A percentile compares a stretch with the other conserved stretches of the same genome.
Evolutionary conservation across 2,329 filamentous ascomycete species (phyloP).

Genomic region (Leptographium radiaticola): DNA sequence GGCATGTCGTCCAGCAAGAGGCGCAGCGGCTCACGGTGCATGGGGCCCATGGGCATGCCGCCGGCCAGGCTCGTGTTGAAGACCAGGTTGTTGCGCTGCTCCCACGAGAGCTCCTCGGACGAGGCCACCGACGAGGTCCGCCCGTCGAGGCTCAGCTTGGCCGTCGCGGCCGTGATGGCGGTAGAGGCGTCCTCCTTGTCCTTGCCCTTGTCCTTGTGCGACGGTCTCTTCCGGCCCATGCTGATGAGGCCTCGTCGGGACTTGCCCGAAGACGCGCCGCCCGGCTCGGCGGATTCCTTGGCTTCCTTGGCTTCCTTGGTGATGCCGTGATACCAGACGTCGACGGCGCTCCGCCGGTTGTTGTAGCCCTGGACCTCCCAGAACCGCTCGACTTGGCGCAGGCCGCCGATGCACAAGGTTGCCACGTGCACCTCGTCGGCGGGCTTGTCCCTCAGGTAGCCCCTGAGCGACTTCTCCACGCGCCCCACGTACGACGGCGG

Average conservation of each 20-base stretch:
- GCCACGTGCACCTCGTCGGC: constrained; percentile 49
- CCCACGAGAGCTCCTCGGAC: constrained; percentile 12
- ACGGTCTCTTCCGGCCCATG: constrained; percentile 45
- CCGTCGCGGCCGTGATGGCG: neutral
- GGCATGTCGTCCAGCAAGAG: constrained; percentile 42
- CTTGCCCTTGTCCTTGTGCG: constrained; percentile 22
- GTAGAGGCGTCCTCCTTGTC: constrained; percentile 18
- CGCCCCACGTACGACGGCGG: constrained; percentile 52
- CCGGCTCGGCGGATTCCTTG: constrained; percentile 28
- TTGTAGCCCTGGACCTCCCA: constrained; percentile 59
- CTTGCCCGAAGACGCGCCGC: constrained; percentile 22
- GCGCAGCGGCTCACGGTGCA: constrained; percentile 36
- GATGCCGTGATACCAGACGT: constrained; percentile 43
- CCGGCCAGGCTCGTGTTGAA: constrained; percentile 46
- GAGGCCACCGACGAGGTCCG: neutral
- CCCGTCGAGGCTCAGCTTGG: neutral
- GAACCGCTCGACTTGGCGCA: constrained; percentile 48
- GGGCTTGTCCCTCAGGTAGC: constrained; percentile 50
- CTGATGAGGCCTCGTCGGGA: constrained; percentile 37
- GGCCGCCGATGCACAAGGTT: constrained; percentile 45
- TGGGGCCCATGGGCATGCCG: constrained; percentile 48
- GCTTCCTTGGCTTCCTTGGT: constrained; percentile 25
- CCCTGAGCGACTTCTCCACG: constrained; percentile 48
- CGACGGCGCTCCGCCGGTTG: constrained; percentile 42
- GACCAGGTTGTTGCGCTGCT: constrained; percentile 26